Conservation (phyloP, 2,329 filamentous ascomycete genomes). For the Oidium heveae region DNA sequence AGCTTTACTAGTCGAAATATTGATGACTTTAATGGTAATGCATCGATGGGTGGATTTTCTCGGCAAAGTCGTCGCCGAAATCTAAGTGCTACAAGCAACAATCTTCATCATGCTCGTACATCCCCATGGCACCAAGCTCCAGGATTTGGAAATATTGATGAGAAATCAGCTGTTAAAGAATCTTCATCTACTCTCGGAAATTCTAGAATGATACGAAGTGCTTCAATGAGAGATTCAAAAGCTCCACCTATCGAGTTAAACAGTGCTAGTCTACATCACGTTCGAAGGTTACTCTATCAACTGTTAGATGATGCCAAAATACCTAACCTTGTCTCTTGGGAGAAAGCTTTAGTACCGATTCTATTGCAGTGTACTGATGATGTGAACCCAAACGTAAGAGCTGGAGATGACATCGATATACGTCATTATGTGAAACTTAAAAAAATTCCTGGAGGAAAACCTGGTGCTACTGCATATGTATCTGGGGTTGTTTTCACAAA, state of each 20-base stretch:
- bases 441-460: slow-evolving; percentile 74
- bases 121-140: slow-evolving; percentile 38
- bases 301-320: slow-evolving; percentile 55
- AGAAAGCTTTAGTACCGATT: slow-evolving; percentile 73
- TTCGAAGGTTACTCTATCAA: slow-evolving; percentile 62
- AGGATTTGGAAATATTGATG: slow-evolving; percentile 15
- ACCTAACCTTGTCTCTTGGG: slow-evolving; percentile 53
- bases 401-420: slow-evolving; percentile 88
- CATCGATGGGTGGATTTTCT: slow-evolving; percentile 30
- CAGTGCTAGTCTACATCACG: slow-evolving; percentile 64
- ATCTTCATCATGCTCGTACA: slow-evolving; percentile 34
- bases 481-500: slow-evolving; percentile 95
- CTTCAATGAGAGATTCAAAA: slow-evolving; percentile 53
- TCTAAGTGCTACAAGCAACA: slow-evolving; percentile 56
- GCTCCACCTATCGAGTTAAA: slow-evolving; percentile 66
- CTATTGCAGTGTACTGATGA: slow-evolving; percentile 79
- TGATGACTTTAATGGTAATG: slow-evolving; percentile 34
- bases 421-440: slow-evolving; percentile 94
- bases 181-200: slow-evolving; percentile 6
- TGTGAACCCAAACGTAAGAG: slow-evolving; percentile 74
- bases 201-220: slow-evolving; percentile 42
- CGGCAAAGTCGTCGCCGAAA: slow-evolving; percentile 51
- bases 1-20: slow-evolving; percentile 39
- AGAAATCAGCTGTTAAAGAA: slow-evolving; percentile 8
- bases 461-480: slow-evolving; percentile 83